Percentiles rank a stretch among this genome's conserved stretches.
Evolutionary conservation across 139 green algal species (phyloP).

Genomic region (Klebsormidium nitens): DNA sequence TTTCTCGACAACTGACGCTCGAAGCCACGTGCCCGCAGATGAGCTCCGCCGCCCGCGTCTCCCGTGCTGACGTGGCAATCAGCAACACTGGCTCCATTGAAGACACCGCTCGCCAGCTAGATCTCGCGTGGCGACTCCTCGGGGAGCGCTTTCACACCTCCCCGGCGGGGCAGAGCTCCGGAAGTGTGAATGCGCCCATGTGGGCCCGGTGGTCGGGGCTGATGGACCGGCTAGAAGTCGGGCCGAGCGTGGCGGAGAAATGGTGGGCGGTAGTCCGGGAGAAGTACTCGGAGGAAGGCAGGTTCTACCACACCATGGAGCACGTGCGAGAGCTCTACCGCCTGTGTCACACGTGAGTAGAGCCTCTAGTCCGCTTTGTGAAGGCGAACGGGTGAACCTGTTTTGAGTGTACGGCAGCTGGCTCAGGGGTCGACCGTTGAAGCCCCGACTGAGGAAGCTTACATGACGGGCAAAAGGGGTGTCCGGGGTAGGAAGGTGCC

Average conservation of each 20-base stretch:
- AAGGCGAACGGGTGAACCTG: too few relatives aligned
- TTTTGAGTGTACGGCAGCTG: too few relatives aligned
- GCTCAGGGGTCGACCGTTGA: too few relatives aligned
- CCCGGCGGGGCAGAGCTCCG: too few relatives aligned
- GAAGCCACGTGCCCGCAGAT: too few relatives aligned
- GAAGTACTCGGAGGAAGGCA: neutral
- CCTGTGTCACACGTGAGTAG: constrained; percentile 16
- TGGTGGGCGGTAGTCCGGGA: constrained; percentile 11
- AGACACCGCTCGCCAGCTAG: constrained; percentile 10
- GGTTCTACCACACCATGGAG: constrained; percentile 13
- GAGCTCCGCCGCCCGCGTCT: constrained; percentile 10
- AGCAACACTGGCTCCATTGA: constrained; percentile 11
- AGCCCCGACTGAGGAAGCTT: too few relatives aligned
- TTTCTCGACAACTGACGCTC: constrained; percentile 2
- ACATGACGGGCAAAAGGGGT: too few relatives aligned
- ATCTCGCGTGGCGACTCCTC: constrained; percentile 6
- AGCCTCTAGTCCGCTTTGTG: neutral
- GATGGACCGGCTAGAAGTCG: constrained; percentile 14
- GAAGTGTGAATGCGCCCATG: too few relatives aligned
- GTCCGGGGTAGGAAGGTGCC: too few relatives aligned
- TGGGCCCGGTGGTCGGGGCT: constrained; percentile 18
- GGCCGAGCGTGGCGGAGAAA: neutral
- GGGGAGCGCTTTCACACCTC: too few relatives aligned
- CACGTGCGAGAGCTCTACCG: constrained; percentile 1
- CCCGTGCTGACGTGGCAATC: constrained; percentile 19